Evolutionary conservation across 208 protist genomes (phyloP).

Genomic region (Trypanosoma lewisi): DNA sequence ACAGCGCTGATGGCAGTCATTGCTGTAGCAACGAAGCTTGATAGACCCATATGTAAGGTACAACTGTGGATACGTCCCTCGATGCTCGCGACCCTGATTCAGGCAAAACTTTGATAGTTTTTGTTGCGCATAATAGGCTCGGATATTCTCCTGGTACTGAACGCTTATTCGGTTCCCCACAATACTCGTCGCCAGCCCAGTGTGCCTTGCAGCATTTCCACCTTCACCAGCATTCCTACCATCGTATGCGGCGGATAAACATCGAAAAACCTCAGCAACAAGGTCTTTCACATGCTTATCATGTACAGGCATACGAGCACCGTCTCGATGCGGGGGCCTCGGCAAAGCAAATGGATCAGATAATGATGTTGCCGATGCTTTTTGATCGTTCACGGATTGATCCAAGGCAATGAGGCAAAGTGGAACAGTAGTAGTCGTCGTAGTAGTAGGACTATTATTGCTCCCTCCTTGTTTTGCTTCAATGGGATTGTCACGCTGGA

Average conservation of each 20-base stretch:
- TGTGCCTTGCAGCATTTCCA: not conserved
- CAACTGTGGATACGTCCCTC: conserved; percentile 74
- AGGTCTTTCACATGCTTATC: conserved; percentile 43
- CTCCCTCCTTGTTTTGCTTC: not conserved
- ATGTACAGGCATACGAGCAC: conserved; percentile 39
- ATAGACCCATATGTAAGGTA: conserved; percentile 90
- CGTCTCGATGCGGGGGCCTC: conserved; percentile 45
- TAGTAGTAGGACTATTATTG: too few relatives aligned
- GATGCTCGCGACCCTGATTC: conserved; percentile 52
- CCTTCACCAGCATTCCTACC: not conserved
- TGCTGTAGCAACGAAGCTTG: conserved; percentile 87
- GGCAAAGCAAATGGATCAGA: conserved; percentile 39
- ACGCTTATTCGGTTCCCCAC: conserved; percentile 51
- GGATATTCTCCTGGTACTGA: conserved; percentile 75
- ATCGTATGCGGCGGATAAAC: conserved; percentile 54
- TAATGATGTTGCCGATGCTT: not conserved
- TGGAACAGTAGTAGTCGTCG: not conserved
- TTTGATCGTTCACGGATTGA: not conserved
- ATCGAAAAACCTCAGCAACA: conserved; percentile 73
- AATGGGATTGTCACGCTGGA: conserved; percentile 29
- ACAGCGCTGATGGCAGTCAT: conserved; percentile 79
- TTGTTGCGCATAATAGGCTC: conserved; percentile 78
- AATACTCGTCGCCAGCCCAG: conserved; percentile 19
- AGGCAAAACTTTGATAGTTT: conserved; percentile 80
- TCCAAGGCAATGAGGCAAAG: conserved; percentile 8